These are phyloP conservation scores for Gastrodia elata DNA, from an alignment of 106 monocot species.

Conservation along the genomic window DNA sequence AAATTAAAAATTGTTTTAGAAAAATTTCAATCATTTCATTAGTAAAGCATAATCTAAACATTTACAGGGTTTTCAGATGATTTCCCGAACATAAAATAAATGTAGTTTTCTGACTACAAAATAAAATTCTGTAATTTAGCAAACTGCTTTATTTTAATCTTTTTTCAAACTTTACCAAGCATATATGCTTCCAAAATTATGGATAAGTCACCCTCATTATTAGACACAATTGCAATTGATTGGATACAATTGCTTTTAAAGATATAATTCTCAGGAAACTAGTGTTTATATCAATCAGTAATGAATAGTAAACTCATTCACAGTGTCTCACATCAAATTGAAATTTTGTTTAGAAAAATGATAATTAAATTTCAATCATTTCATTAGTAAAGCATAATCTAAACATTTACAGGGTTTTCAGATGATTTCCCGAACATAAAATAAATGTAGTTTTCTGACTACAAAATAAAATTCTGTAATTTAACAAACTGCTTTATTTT, in stretches of 20 bases:
- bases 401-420: too few relatives aligned
- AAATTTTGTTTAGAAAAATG: not conserved
- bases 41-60: not conserved
- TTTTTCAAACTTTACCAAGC: not conserved
- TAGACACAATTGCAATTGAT: not conserved
- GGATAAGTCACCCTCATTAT: not conserved
- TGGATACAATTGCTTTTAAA: not conserved
- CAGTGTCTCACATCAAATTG: not conserved
- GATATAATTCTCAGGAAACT: not conserved
- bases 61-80: not conserved
- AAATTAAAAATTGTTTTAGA: too few relatives aligned
- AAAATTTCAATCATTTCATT: not conserved
- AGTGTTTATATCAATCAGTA: not conserved
- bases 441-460: not conserved
- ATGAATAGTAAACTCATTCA: not conserved
- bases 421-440: not conserved
- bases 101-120: not conserved
- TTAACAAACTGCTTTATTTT: not conserved
- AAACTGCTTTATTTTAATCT: not conserved
- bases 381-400: not conserved
- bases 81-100: not conserved
- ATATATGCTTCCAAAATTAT: not conserved
- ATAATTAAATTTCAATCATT: not conserved
- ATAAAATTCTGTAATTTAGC: not conserved
- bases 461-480: not conserved